phyloP scores from a whole-genome alignment of 805 yeast species.

The Cyberlindnera mrakii region DNA sequence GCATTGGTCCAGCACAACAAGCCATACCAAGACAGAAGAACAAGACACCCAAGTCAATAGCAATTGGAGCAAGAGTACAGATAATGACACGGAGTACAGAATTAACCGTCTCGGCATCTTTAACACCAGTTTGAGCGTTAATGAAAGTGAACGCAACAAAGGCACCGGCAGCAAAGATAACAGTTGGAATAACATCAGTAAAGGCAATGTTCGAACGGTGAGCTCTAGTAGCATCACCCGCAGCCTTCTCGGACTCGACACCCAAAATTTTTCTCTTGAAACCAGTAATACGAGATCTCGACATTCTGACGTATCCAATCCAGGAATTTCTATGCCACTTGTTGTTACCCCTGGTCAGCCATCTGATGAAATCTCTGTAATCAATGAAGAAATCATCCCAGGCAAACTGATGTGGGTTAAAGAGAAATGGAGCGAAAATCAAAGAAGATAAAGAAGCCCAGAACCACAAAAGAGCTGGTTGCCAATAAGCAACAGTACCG shows the following conservation, averaged over 20 bases:
- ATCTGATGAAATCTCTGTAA: constrained; percentile 87
- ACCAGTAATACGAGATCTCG: constrained; percentile 83
- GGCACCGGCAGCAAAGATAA: constrained; percentile 71
- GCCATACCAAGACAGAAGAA: constrained; percentile 74
- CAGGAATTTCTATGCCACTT: constrained; percentile 86
- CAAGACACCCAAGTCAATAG: constrained; percentile 79
- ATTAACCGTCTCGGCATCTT: constrained; percentile 47
- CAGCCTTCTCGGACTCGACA: constrained; percentile 74
- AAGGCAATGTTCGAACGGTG: constrained; percentile 67
- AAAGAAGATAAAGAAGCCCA: constrained; percentile 90
- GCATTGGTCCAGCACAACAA: constrained; percentile 96
- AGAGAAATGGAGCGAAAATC: constrained; percentile 86
- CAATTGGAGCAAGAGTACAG: constrained; percentile 89
- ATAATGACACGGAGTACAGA: constrained; percentile 66
- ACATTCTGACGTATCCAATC: constrained; percentile 78
- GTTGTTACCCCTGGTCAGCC: constrained; percentile 88
- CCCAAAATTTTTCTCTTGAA: constrained; percentile 70
- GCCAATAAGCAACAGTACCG: constrained; percentile 81
- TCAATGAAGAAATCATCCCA: constrained; percentile 95
- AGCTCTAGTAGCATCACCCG: constrained; percentile 81
- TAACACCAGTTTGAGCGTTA: constrained; percentile 83
- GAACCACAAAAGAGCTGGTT: constrained; percentile 92
- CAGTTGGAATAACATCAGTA: constrained; percentile 68
- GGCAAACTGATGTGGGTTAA: constrained; percentile 97
- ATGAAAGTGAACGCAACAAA: constrained; percentile 75